phyloP scores from a whole-genome alignment of 1,284 basidiomycete genomes.

The Pseudozyma thailandica region DNA sequence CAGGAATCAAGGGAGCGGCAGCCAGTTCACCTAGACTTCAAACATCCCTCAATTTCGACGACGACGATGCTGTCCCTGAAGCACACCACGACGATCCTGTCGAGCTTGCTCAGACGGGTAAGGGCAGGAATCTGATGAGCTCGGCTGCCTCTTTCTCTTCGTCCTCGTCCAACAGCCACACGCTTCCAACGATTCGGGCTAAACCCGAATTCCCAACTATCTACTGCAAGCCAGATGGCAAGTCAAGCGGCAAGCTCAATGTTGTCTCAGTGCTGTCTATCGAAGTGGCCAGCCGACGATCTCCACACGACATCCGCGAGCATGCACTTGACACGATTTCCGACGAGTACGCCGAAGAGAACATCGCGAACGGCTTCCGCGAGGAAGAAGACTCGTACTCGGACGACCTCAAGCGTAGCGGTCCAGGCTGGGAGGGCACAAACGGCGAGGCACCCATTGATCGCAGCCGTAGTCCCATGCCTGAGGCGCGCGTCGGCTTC shows the following conservation, averaged over 20 bases:
- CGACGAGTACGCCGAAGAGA: conserved; percentile 35
- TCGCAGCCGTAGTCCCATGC: conserved; percentile 25
- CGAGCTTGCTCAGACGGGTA: conserved; percentile 9
- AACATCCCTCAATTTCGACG: conserved; percentile 13
- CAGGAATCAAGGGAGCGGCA: conserved; percentile 28
- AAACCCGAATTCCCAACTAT: conserved; percentile 86
- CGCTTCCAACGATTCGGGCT: conserved; percentile 81
- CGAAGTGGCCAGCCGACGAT: conserved; percentile 82
- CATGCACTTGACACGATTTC: conserved; percentile 51
- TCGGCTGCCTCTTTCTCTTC: conserved; percentile 39
- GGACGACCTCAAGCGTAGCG: conserved; percentile 56
- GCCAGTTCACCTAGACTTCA: conserved; percentile 5
- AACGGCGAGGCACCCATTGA: conserved; percentile 1
- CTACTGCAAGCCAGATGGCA: conserved; percentile 72
- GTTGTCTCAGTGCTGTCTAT: conserved; percentile 89
- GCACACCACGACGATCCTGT: conserved; percentile 46
- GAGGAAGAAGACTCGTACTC: conserved; percentile 46
- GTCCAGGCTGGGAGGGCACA: conserved; percentile 17
- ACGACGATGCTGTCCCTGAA: conserved; percentile 16
- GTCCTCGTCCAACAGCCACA: conserved; percentile 31
- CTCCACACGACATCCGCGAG: conserved; percentile 70
- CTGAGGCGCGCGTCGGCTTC: conserved; percentile 23
- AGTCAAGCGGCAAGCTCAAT: conserved; percentile 73
- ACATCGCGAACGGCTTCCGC: conserved; percentile 10
- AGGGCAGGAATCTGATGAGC: conserved; percentile 15